Percentiles rank a stretch among this genome's conserved stretches.
Conservation (phyloP, 352 stramenopile species). For the Blastocystis sp. region DNA sequence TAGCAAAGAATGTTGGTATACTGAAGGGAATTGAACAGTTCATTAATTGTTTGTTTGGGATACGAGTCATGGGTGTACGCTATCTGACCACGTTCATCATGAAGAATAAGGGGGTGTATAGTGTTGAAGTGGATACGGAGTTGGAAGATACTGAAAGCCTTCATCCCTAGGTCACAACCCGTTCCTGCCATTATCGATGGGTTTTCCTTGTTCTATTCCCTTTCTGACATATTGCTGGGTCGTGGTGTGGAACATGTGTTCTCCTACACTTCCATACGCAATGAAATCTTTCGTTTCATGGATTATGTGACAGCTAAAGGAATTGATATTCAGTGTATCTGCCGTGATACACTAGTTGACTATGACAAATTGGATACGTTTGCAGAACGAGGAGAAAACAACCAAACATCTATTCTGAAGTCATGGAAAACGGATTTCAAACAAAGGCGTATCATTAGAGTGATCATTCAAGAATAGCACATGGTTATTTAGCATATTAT, state of each 20-base stretch:
- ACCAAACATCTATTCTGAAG: background rate
- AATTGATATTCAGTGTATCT: conserved; percentile 7
- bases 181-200: background rate
- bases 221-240: background rate
- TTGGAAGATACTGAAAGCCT: background rate
- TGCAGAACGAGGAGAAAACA: background rate
- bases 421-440: background rate
- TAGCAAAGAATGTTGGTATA: background rate
- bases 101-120: background rate
- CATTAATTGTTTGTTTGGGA: background rate
- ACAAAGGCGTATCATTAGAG: background rate
- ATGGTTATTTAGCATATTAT: background rate
- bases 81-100: background rate
- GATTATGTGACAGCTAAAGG: background rate
- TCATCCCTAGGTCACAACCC: background rate
- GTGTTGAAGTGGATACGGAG: background rate
- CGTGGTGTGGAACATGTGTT: background rate
- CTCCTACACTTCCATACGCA: background rate
- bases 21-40: background rate
- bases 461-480: background rate
- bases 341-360: background rate
- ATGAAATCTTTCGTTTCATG: background rate
- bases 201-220: background rate
- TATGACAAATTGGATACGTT: background rate
- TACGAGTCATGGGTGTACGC: background rate